A percentile compares a stretch with the other conserved stretches of the same genome.
Conservation (phyloP, 2,329 filamentous ascomycete genomes). For the Sporothrix schenckii region DNA sequence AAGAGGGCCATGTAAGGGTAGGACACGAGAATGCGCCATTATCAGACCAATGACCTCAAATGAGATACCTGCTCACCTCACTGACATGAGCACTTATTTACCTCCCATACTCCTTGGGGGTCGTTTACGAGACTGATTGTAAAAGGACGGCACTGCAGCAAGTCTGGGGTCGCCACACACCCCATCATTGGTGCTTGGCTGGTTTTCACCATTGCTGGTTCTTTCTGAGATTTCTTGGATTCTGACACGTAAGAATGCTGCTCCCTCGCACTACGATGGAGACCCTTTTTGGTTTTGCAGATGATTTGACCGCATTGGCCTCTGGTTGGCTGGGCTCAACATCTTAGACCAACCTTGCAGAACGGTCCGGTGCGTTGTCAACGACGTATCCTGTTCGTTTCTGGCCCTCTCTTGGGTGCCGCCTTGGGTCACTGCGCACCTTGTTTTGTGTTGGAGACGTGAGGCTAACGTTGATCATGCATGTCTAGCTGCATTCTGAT, state of each 20-base stretch:
- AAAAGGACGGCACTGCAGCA: constrained; percentile 13
- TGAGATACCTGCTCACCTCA: too few relatives aligned
- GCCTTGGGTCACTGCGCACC: not conserved
- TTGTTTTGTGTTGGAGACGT: not conserved
- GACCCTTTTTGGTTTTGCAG: not conserved
- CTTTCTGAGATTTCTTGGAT: not conserved
- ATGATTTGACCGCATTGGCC: not conserved
- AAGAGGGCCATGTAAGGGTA: too few relatives aligned
- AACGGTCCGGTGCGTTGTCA: constrained; percentile 15
- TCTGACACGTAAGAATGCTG: not conserved
- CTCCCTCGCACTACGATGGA: not conserved
- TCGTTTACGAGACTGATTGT: not conserved
- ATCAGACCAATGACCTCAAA: too few relatives aligned
- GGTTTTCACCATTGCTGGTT: not conserved
- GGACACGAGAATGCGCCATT: too few relatives aligned
- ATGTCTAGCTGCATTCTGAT: constrained; percentile 23
- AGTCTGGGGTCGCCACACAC: constrained; percentile 9
- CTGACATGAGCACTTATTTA: too few relatives aligned
- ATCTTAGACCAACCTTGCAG: not conserved
- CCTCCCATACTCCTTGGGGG: not conserved
- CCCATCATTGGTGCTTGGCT: not conserved
- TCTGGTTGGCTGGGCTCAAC: not conserved
- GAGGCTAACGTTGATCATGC: constrained; percentile 15
- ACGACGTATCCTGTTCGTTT: constrained; percentile 8
- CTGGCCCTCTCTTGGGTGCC: constrained; percentile 6